Base-by-base conservation (phyloP, 2,329 filamentous ascomycete species). In the Tolypocladium sp. region DNA sequence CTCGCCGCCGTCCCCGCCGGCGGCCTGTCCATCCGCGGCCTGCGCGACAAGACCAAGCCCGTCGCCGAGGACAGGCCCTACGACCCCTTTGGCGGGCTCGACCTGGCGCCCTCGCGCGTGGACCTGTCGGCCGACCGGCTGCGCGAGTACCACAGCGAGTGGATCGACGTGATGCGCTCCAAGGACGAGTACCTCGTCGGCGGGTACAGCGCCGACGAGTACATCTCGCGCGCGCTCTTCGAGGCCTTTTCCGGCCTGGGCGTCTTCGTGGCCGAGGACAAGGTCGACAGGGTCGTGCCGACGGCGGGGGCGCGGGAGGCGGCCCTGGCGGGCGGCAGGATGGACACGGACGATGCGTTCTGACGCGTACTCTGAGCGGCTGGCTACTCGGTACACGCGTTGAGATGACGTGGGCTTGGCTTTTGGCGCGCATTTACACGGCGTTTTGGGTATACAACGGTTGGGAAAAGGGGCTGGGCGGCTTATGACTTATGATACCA, bases 231-330 rank as follows among this genome's bases (percentile, higher is more conserved):
- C 30, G 87, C 90, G 30, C 77, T 99, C 70, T 89, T 91, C 61
- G 92, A 97, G 70, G 92, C 93, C 0, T 97, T 97, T 74, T 86
- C 90, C 0, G 94, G 95, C 0, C 73, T 99, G 61, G 91, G 90
- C 0, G 90, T 96, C 49, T 95, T 96, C 66, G 79, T 99, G 49
- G 88, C 84, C 41, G 91, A 97, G 53, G 92, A 96, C 69, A 83
- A 83, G 73, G 66, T 69, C 2, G 74, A 77, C 52, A 71, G 67
- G 53, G 70, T 69, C 9, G 68, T 74, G 10, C 62, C 73, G 7
- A 70, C 70, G 0, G 66, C 69, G 4, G 73, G 64, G 0, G 72
- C 75, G 1, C 71, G 67, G 33, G 73, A 76, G 55, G 74, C 69
- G 38, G 73, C 55, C 27, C 63, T 63, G 57, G 68, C 65, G 25